Base-by-base conservation (phyloP, 192 early-diverging fungal species). In the Backusella psychrophila region DNA sequence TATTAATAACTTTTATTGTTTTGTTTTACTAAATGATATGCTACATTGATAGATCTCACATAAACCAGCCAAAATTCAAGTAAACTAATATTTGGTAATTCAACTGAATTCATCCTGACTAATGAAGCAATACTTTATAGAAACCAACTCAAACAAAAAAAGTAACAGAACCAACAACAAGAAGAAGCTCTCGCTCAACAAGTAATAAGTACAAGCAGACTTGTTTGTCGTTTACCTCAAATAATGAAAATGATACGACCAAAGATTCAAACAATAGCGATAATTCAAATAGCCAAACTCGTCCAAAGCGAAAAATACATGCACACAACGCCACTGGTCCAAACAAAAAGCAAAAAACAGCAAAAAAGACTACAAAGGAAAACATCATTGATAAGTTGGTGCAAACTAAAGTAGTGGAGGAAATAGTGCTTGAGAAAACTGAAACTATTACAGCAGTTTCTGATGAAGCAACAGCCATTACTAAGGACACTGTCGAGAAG, bases 261-360 rank as follows among this genome's bases (percentile, higher is more conserved):
- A 59, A 23, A 9, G 9, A 59, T 59, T 23, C 21, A 21, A 59
- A 59, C 23, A 19, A 12, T 14, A 63, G 26, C 9, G 56, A 63
- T 63, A 11, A 29, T 14, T 63, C 23, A 29, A 3, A 63, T 12
- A 26, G 12, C 4, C 11, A 26, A 63, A 29, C 23, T 29, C 56
- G 6, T 14, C 23, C 56, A 23, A 63, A 63, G n/a, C 56, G 56
- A 63, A 63, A 63, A 63, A 4, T 63, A 63, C 11, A 63, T 26
- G 12, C 56, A 29, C 9, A 26, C 3, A 9, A 63, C 14, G 4
- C 56, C 26, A 29, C 7, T 29, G n/a, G 26, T 12, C 26, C 56
- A 23, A 63, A 69, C 38, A 69, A 69, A 41, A 69, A 69, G 8
- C 19, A 69, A 39, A 38, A 69, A 69, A 39, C 68, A 69, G 11